Conservation (phyloP, 202 grass and related monocot genomes). For the Alloteropsis angusta region DNA sequence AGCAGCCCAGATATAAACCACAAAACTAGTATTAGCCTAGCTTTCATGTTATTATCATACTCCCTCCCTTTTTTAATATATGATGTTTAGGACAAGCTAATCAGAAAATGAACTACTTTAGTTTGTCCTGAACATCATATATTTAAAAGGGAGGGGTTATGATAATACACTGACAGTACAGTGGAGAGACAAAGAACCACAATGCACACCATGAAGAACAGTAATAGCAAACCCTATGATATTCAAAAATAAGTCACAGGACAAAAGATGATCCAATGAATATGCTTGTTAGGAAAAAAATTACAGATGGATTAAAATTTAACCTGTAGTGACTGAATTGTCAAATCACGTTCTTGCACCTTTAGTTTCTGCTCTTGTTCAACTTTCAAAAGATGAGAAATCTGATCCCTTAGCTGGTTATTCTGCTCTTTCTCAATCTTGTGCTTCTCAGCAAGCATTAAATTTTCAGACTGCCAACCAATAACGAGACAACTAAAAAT, state of each 20-base stretch:
- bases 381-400: conserved; percentile 55
- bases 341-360: conserved; percentile 65
- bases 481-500: conserved; percentile 21
- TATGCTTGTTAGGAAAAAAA: conserved; percentile 11
- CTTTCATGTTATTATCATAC: not conserved
- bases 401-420: conserved; percentile 72
- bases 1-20: conserved; percentile 3
- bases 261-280: not conserved
- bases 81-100: too few species aligned
- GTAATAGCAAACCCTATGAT: not conserved
- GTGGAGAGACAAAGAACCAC: not conserved
- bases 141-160: too few species aligned
- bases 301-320: conserved; percentile 26
- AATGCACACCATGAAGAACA: not conserved
- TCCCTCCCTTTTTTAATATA: too few species aligned
- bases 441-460: conserved; percentile 74
- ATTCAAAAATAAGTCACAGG: not conserved
- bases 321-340: conserved; percentile 81
- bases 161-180: not conserved
- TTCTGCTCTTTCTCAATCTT: conserved; percentile 91
- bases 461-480: conserved; percentile 80
- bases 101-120: too few species aligned
- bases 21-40: not conserved
- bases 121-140: too few species aligned
- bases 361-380: conserved; percentile 94